Percentiles rank a stretch among this genome's conserved stretches.
Evolutionary conservation across 768 basidiomycete genomes (phyloP).

Genomic region (Trametes coccinea): DNA sequence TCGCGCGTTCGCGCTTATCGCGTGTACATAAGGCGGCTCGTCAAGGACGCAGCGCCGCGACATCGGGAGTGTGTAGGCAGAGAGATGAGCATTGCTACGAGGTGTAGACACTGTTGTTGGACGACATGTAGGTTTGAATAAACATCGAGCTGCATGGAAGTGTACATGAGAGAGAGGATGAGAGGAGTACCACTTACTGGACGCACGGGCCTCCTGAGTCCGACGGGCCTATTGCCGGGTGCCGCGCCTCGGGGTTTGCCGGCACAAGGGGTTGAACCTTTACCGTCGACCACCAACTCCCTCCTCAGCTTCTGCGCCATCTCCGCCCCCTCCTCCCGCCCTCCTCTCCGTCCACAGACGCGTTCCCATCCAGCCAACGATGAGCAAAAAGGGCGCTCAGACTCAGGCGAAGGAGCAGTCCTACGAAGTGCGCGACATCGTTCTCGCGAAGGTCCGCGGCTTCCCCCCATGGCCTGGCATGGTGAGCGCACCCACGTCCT

Average conservation of each 20-base stretch:
- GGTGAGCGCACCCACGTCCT: conserved; percentile 53
- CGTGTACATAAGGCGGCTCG: neutral
- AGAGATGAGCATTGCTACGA: neutral
- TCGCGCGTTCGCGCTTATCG: conserved; percentile 9
- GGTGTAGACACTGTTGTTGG: no score
- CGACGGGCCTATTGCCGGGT: conserved; percentile 14
- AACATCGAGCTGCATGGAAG: neutral
- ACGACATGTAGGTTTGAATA: neutral
- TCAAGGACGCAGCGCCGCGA: neutral
- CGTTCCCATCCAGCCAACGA: conserved; percentile 23
- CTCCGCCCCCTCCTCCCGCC: conserved; percentile 1
- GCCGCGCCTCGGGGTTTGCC: conserved; percentile 25
- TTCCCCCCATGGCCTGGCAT: conserved; percentile 95
- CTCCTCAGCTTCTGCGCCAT: conserved; percentile 2
- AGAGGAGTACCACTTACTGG: conserved; percentile 11
- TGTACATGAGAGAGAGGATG: no score
- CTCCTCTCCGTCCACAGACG: conserved; percentile 15
- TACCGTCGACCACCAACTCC: conserved; percentile 23
- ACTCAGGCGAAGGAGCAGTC: conserved; percentile 32
- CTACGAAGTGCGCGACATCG: conserved; percentile 78
- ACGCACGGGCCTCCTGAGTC: conserved; percentile 25
- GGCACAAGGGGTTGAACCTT: conserved; percentile 25
- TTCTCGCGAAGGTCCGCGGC: conserved; percentile 91
- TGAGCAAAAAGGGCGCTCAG: conserved; percentile 57
- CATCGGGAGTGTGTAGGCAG: no score